Evolutionary conservation across 2,329 filamentous ascomycete species (phyloP).

Genomic region (Penicillium sp.): DNA sequence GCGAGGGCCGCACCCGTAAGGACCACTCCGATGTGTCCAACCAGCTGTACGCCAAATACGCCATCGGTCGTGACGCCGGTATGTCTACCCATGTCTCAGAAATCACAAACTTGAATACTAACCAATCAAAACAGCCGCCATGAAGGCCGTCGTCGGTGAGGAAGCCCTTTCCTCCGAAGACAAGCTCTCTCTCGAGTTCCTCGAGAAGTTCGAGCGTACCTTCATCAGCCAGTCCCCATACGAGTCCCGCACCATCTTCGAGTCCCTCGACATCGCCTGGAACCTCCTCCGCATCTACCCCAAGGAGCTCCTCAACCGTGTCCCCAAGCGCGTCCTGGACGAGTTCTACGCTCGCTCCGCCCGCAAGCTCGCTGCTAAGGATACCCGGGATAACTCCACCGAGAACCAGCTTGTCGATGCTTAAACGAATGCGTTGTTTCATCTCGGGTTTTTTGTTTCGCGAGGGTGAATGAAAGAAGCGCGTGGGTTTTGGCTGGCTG

Average conservation of each 20-base stretch:
- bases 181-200: slow-evolving; percentile 95
- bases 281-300: slow-evolving; percentile 94
- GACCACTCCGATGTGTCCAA: slow-evolving; percentile 99
- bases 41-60: slow-evolving; percentile 99
- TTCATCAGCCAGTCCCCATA: slow-evolving; percentile 93
- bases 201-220: slow-evolving; percentile 96
- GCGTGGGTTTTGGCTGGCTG: background rate
- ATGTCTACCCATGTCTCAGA: slow-evolving; percentile 18
- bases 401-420: slow-evolving; percentile 43
- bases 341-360: slow-evolving; percentile 72
- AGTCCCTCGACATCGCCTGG: slow-evolving; percentile 95
- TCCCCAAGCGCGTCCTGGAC: slow-evolving; percentile 78
- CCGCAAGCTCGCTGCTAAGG: slow-evolving; percentile 48
- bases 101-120: background rate
- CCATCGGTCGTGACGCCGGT: slow-evolving; percentile 91
- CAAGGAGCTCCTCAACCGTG: slow-evolving; percentile 96
- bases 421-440: slow-evolving; percentile 18
- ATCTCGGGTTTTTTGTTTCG: slow-evolving; percentile 2
- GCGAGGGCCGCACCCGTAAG: slow-evolving; percentile 92
- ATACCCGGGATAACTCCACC: slow-evolving; percentile 47
- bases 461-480: slow-evolving; percentile 1
- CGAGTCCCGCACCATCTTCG: slow-evolving; percentile 86
- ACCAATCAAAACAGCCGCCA: slow-evolving; percentile 63
- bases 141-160: slow-evolving; percentile 99
- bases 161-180: slow-evolving; percentile 94